Evolutionary conservation across 805 yeast species (phyloP).

Genomic region (Saturnispora halmiae): DNA sequence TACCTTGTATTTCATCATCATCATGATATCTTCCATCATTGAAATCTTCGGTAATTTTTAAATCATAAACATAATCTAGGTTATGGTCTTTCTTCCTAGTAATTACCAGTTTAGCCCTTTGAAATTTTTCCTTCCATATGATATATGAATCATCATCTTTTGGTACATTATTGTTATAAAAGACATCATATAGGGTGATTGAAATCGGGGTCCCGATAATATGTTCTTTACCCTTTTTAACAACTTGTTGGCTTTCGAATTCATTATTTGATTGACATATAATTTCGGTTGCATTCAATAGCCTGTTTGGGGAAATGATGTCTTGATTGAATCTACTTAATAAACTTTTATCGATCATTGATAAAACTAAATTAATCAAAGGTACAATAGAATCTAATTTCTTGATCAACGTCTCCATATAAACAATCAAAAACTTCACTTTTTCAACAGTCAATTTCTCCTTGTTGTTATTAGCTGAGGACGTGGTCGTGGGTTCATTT

Average conservation of each 20-base stretch:
- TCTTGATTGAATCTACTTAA: slow-evolving; percentile 35
- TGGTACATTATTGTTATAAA: slow-evolving; percentile 43
- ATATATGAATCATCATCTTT: slow-evolving; percentile 31
- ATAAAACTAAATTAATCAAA: slow-evolving; percentile 51
- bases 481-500: too few relatives aligned
- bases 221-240: slow-evolving; percentile 6
- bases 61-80: slow-evolving; percentile 33
- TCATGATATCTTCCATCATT: slow-evolving; percentile 71
- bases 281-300: slow-evolving; percentile 51
- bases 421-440: slow-evolving; percentile 37
- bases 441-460: slow-evolving; percentile 23
- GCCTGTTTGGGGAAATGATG: slow-evolving; percentile 52
- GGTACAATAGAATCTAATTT: slow-evolving; percentile 65
- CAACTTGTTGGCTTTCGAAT: too few relatives aligned
- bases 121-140: slow-evolving; percentile 67
- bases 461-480: too few relatives aligned
- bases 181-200: slow-evolving; percentile 51
- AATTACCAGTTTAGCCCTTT: slow-evolving; percentile 42
- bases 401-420: slow-evolving; percentile 38
- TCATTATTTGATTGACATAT: slow-evolving; percentile 33
- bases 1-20: slow-evolving; percentile 35
- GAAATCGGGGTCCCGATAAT: slow-evolving; percentile 55
- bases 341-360: slow-evolving; percentile 60
- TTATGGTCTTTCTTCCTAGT: slow-evolving; percentile 20
- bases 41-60: slow-evolving; percentile 47